Percentiles rank a stretch among this genome's conserved stretches.
Conservation (phyloP, 208 protist genomes). For the Herpetomonas tarakana region DNA sequence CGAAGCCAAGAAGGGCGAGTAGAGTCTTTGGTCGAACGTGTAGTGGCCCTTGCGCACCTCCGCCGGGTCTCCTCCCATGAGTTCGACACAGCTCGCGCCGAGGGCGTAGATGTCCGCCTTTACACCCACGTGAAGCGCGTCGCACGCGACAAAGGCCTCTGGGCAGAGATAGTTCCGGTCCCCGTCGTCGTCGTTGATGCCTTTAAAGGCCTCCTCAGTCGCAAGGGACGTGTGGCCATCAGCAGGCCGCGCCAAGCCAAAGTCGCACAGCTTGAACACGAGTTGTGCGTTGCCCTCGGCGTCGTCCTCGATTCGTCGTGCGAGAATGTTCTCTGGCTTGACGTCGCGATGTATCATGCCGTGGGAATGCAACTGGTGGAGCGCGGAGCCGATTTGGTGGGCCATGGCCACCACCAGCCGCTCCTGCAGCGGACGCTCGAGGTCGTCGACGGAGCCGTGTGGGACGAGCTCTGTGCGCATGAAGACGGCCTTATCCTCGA, state of each 20-base stretch:
- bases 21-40: slow-evolving; percentile 11
- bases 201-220: slow-evolving; percentile 50
- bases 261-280: slow-evolving; percentile 84
- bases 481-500: slow-evolving; percentile 76
- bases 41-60: slow-evolving; percentile 29
- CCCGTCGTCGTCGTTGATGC: slow-evolving; percentile 84
- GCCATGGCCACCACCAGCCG: slow-evolving; percentile 38
- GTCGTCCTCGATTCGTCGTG: slow-evolving; percentile 6
- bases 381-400: slow-evolving; percentile 61
- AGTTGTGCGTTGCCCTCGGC: slow-evolving; percentile 24
- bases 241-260: slow-evolving; percentile 66
- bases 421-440: slow-evolving; percentile 45
- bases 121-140: slow-evolving; percentile 12
- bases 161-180: slow-evolving; percentile 78
- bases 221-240: slow-evolving; percentile 6
- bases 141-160: slow-evolving; percentile 45
- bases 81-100: slow-evolving; percentile 77
- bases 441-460: slow-evolving; percentile 30
- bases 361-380: slow-evolving; percentile 71
- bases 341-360: slow-evolving; percentile 86
- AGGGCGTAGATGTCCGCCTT: slow-evolving; percentile 87
- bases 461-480: slow-evolving; percentile 75
- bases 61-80: slow-evolving; percentile 43
- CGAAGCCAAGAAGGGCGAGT: slow-evolving; percentile 22
- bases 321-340: slow-evolving; percentile 77